phyloP scores from a whole-genome alignment of 371 early-diverging fungal genomes.

The Circinella minor region DNA sequence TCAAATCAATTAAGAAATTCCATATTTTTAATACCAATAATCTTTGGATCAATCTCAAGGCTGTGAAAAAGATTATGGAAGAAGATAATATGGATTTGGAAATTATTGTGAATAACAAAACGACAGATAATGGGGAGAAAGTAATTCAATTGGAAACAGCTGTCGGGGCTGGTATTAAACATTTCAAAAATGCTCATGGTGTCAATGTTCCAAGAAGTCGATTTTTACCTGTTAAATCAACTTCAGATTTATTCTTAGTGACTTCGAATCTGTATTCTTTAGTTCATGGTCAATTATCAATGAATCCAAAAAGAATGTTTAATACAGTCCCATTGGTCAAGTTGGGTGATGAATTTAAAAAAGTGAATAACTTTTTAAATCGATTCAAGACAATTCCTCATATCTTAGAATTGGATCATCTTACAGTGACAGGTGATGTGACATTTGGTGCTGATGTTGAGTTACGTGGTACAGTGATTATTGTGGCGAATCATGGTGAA shows the following conservation, averaged over 20 bases:
- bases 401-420: constrained; percentile 97
- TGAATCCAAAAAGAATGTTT: constrained; percentile 94
- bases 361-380: constrained; percentile 73
- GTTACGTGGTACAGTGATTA: constrained; percentile 98
- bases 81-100: constrained; percentile 88
- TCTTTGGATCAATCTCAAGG: constrained; percentile 96
- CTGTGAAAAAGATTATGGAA: constrained; percentile 93
- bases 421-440: constrained; percentile 99
- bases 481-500: constrained; percentile 96
- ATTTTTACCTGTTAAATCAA: constrained; percentile 99
- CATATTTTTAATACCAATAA: constrained; percentile 99
- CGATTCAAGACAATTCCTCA: constrained; percentile 95
- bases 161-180: constrained; percentile 99
- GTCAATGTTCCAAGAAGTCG: constrained; percentile 98
- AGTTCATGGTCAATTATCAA: constrained; percentile 88
- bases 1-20: constrained; percentile 99
- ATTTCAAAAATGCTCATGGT: constrained; percentile 96
- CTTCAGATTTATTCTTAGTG: constrained; percentile 98
- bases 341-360: constrained; percentile 98
- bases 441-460: constrained; percentile 94
- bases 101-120: constrained; percentile 98
- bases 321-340: constrained; percentile 94
- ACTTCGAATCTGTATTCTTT: constrained; percentile 95
- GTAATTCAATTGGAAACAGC: constrained; percentile 99
- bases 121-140: constrained; percentile 84